phyloP scores from a whole-genome alignment of 106 monocot genomes.

The Gastrodia elata region DNA sequence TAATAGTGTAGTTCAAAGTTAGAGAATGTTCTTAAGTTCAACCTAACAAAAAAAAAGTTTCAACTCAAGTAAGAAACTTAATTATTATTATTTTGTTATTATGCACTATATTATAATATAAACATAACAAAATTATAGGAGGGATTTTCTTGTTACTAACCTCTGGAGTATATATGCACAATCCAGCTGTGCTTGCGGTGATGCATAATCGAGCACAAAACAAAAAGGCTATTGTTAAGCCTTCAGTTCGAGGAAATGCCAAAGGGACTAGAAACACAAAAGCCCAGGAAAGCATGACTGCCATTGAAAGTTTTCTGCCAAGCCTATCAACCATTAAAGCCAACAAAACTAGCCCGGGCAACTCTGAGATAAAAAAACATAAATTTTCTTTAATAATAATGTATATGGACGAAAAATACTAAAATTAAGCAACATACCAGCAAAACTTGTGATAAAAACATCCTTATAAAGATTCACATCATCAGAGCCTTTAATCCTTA shows the following conservation, averaged over 20 bases:
- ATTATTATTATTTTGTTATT: too few relatives aligned
- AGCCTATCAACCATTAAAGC: constrained; percentile 54
- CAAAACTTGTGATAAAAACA: constrained; percentile 71
- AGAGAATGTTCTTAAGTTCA: too few relatives aligned
- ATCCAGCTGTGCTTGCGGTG: constrained; percentile 40
- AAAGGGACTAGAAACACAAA: constrained; percentile 54
- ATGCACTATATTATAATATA: too few relatives aligned
- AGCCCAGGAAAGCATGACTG: constrained; percentile 41
- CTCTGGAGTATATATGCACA: constrained; percentile 83
- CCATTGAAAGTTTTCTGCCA: constrained; percentile 66
- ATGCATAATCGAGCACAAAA: constrained; percentile 72
- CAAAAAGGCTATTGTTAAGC: constrained; percentile 39
- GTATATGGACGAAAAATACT: too few relatives aligned
- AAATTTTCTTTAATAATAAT: too few relatives aligned
- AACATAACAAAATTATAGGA: too few relatives aligned
- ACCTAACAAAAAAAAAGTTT: too few relatives aligned
- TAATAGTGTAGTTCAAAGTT: too few relatives aligned
- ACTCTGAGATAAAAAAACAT: constrained; percentile 28
- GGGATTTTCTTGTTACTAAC: constrained; percentile 24
- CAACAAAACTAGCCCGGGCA: constrained; percentile 60
- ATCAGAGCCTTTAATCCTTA: neutral
- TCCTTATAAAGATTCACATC: constrained; percentile 39
- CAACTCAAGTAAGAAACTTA: too few relatives aligned
- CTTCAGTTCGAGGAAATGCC: constrained; percentile 22
- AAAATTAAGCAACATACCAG: constrained; percentile 37